A percentile compares a stretch with the other conserved stretches of the same genome.
phyloP scores from a whole-genome alignment of 1,284 basidiomycete species.

The Moniliophthora roreri region DNA sequence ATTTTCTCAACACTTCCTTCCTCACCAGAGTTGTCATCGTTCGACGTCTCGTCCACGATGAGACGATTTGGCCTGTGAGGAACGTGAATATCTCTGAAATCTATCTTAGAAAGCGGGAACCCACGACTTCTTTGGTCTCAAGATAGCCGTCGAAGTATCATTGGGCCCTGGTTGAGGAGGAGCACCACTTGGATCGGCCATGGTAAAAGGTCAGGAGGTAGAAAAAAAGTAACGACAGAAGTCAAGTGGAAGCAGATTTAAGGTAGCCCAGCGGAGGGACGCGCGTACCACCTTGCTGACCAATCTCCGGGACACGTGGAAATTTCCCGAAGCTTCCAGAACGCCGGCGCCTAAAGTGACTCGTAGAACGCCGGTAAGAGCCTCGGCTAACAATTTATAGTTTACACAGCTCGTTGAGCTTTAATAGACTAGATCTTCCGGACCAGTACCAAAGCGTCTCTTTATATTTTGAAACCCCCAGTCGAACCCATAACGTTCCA shows the following conservation, averaged over 20 bases:
- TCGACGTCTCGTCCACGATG: conserved; percentile 88
- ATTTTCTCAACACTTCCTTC: conserved; percentile 11
- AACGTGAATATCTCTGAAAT: conserved; percentile 12
- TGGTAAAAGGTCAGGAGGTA: conserved; percentile 28
- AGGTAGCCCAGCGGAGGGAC: conserved; percentile 30
- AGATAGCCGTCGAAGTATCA: conserved; percentile 91
- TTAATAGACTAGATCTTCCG: too few relatives aligned
- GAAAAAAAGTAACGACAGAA: conserved; percentile 17
- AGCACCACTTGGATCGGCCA: conserved; percentile 81
- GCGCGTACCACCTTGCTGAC: conserved; percentile 38
- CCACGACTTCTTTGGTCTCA: conserved; percentile 95
- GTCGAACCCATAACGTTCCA: too few relatives aligned
- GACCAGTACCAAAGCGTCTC: too few relatives aligned
- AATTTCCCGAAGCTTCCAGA: conserved; percentile 1
- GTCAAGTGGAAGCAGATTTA: conserved; percentile 24
- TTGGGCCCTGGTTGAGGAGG: conserved; percentile 74
- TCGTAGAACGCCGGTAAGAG: too few relatives aligned
- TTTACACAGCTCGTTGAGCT: too few relatives aligned
- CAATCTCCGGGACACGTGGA: conserved; percentile 1
- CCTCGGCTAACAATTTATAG: too few relatives aligned
- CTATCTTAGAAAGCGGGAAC: conserved; percentile 33
- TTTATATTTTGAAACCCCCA: too few relatives aligned
- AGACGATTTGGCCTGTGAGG: conserved; percentile 84
- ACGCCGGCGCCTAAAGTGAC: too few relatives aligned
- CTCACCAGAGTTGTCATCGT: conserved; percentile 91